These are phyloP conservation scores for Podospora didyma DNA, from an alignment of 495 filamentous ascomycete genomes.

Conservation along the genomic window DNA sequence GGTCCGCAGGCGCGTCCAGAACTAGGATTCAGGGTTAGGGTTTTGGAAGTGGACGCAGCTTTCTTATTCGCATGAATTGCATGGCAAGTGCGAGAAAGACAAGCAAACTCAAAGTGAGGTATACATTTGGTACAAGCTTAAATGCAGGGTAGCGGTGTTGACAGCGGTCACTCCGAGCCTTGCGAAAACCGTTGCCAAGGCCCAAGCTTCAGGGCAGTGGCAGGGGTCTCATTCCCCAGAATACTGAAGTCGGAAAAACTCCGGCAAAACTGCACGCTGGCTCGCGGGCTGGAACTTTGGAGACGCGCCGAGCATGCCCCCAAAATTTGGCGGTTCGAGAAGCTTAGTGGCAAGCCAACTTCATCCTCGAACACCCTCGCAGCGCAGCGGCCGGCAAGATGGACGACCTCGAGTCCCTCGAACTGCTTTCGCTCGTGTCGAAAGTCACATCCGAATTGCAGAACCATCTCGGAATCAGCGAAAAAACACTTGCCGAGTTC, in stretches of 20 bases:
- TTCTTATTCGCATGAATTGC: too few relatives aligned
- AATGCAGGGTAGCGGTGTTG: too few relatives aligned
- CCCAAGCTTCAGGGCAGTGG: neutral
- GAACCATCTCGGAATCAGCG: constrained; percentile 88
- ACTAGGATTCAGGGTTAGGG: too few relatives aligned
- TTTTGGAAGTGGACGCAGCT: neutral
- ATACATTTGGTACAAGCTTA: too few relatives aligned
- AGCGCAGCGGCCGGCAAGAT: constrained; percentile 44
- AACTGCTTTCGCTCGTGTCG: constrained; percentile 88
- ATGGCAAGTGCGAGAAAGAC: too few relatives aligned
- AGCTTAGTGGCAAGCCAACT: neutral
- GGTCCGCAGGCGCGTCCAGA: too few relatives aligned
- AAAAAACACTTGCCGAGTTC: constrained; percentile 94
- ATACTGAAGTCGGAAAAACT: neutral
- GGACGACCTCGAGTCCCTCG: constrained; percentile 87
- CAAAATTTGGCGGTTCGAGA: too few relatives aligned
- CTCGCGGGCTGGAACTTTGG: too few relatives aligned
- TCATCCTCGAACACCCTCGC: neutral
- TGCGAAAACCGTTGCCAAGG: neutral
- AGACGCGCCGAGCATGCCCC: too few relatives aligned
- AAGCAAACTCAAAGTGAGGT: too few relatives aligned
- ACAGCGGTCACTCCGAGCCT: neutral
- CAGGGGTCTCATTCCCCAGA: neutral
- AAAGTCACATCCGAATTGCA: constrained; percentile 92
- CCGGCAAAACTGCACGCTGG: neutral